phyloP scores from a whole-genome alignment of 139 green algal genomes.

The Dunaliella primolecta region DNA sequence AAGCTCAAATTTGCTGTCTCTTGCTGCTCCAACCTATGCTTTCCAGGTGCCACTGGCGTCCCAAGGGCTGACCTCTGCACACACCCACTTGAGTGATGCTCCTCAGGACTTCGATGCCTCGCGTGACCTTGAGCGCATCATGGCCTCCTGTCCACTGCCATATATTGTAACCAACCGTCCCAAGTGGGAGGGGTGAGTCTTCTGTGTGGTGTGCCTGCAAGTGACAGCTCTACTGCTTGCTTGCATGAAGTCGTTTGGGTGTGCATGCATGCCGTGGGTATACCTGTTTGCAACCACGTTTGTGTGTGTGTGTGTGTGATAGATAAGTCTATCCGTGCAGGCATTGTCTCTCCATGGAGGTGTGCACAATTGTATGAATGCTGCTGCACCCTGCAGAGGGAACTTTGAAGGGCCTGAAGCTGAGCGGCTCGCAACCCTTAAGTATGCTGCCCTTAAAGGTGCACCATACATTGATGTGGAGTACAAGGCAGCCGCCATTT shows the following conservation, averaged over 20 bases:
- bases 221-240: too few relatives aligned
- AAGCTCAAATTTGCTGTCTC: too few relatives aligned
- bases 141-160: constrained; percentile 58
- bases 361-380: too few relatives aligned
- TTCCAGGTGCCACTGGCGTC: background rate
- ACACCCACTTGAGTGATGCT: background rate
- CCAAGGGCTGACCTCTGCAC: background rate
- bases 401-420: constrained; percentile 81
- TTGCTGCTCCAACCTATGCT: too few relatives aligned
- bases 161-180: constrained; percentile 86
- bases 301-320: too few relatives aligned
- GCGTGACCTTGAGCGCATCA: constrained; percentile 60
- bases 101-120: constrained; percentile 55
- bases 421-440: constrained; percentile 66
- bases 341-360: too few relatives aligned
- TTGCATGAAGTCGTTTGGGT: too few relatives aligned
- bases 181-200: constrained; percentile 86
- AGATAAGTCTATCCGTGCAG: too few relatives aligned
- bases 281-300: too few relatives aligned
- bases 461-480: constrained; percentile 92
- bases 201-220: too few relatives aligned
- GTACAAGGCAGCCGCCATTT: constrained; percentile 68
- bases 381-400: constrained; percentile 59
- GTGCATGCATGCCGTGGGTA: too few relatives aligned
- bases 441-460: constrained; percentile 64